Conservation (phyloP, 768 basidiomycete species). For the Termitomyces sp. region DNA sequence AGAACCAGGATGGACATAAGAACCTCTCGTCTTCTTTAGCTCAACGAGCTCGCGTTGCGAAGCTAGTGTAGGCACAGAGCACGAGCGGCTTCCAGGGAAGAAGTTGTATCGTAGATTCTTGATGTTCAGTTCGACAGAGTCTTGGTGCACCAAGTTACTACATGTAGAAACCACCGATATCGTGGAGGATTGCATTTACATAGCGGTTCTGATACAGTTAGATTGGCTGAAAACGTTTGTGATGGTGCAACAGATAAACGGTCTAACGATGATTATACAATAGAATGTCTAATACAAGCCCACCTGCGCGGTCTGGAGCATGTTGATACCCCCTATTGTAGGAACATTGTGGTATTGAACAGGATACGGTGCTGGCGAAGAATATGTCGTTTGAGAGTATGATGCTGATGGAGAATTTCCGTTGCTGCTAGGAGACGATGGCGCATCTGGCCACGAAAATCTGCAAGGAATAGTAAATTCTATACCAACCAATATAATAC, state of each 20-base stretch:
- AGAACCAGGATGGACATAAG: neutral
- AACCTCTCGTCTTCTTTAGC: neutral
- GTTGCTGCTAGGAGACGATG: constrained; percentile 18
- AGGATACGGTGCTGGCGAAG: constrained; percentile 9
- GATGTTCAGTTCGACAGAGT: neutral
- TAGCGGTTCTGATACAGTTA: neutral
- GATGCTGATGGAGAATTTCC: constrained; percentile 14
- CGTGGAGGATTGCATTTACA: neutral
- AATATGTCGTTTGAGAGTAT: neutral
- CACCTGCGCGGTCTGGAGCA: constrained; percentile 13
- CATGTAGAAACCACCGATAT: neutral
- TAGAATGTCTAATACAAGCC: constrained; percentile 5
- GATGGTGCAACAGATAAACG: neutral
- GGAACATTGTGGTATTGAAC: constrained; percentile 7
- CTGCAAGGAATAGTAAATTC: constrained; percentile 4
- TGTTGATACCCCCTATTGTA: constrained; percentile 5
- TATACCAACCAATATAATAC: neutral
- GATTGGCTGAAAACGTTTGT: neutral
- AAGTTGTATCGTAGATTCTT: neutral
- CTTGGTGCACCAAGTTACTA: neutral
- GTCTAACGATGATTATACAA: neutral
- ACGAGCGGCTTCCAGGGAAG: neutral
- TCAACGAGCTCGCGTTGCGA: neutral
- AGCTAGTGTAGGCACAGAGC: neutral
- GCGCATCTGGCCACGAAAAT: constrained; percentile 26